A percentile compares a stretch with the other conserved stretches of the same genome.
These are phyloP conservation scores for Vitis hybrid DNA, from an alignment of 177 flowering plant species.

Conservation along the genomic window DNA sequence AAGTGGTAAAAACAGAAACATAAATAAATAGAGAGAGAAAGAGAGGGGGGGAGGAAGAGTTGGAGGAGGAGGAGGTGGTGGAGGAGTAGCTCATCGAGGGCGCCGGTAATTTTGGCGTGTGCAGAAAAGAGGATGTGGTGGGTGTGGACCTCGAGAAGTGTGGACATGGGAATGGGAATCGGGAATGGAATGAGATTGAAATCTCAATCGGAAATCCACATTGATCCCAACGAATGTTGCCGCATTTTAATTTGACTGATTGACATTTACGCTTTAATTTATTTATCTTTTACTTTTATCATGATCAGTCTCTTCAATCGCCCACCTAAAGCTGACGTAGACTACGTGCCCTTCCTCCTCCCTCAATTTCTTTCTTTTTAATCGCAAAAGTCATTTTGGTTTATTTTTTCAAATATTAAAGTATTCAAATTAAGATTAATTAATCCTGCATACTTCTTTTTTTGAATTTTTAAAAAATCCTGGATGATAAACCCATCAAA, in stretches of 20 bases:
- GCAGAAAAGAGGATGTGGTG: neutral
- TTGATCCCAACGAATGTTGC: neutral
- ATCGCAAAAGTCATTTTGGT: too few species aligned
- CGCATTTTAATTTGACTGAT: neutral
- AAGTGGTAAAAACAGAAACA: neutral
- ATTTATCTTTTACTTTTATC: neutral
- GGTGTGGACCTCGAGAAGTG: constrained; percentile 2
- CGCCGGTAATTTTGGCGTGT: constrained; percentile 26
- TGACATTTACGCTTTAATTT: neutral
- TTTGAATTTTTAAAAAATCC: too few species aligned
- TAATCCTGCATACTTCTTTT: too few species aligned
- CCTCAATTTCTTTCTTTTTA: neutral
- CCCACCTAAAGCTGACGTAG: constrained; percentile 13
- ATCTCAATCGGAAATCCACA: neutral
- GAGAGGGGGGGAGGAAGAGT: neutral
- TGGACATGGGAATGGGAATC: neutral
- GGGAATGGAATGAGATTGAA: neutral
- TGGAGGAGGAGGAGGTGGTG: too few species aligned
- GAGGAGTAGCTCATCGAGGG: constrained; percentile 15
- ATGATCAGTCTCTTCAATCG: constrained; percentile 18
- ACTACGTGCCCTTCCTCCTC: neutral
- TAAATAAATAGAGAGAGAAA: neutral
- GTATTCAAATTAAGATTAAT: too few species aligned
- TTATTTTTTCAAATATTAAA: too few species aligned
- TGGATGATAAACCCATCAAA: too few species aligned